These are phyloP conservation scores for Hypomyces perniciosus DNA, from an alignment of 2,329 filamentous ascomycete species.

Conservation along the genomic window DNA sequence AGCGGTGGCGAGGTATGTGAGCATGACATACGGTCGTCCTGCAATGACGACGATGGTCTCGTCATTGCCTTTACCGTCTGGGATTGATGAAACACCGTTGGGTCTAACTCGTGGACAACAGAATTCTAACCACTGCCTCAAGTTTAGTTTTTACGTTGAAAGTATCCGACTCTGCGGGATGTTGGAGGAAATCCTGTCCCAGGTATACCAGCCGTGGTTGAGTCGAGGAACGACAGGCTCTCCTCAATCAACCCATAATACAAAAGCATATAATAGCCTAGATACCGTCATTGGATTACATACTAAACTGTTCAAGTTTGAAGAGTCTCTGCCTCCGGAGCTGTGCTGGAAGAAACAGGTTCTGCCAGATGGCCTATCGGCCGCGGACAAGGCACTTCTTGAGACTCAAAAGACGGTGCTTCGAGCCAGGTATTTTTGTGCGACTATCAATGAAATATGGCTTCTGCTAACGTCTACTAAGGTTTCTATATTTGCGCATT, in stretches of 20 bases:
- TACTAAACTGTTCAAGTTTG: conserved; percentile 10
- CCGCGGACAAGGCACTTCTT: background rate
- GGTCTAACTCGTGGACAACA: background rate
- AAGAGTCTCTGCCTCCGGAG: conserved; percentile 3
- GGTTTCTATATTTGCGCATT: conserved; percentile 12
- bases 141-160: conserved; percentile 15
- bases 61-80: conserved; percentile 7
- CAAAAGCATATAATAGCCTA: background rate
- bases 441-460: background rate
- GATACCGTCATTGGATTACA: conserved; percentile 10
- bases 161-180: conserved; percentile 17
- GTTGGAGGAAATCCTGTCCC: conserved; percentile 25
- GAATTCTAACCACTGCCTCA: background rate
- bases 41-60: conserved; percentile 25
- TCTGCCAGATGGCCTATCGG: background rate
- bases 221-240: background rate
- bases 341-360: conserved; percentile 2
- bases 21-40: conserved; percentile 32
- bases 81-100: background rate
- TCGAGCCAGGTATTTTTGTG: conserved; percentile 1
- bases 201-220: conserved; percentile 25
- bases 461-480: background rate
- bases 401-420: background rate
- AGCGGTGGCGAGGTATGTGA: conserved; percentile 15
- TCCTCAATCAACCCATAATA: background rate